Conservation (phyloP, 768 basidiomycete species). For the Arthromyces matolae region DNA sequence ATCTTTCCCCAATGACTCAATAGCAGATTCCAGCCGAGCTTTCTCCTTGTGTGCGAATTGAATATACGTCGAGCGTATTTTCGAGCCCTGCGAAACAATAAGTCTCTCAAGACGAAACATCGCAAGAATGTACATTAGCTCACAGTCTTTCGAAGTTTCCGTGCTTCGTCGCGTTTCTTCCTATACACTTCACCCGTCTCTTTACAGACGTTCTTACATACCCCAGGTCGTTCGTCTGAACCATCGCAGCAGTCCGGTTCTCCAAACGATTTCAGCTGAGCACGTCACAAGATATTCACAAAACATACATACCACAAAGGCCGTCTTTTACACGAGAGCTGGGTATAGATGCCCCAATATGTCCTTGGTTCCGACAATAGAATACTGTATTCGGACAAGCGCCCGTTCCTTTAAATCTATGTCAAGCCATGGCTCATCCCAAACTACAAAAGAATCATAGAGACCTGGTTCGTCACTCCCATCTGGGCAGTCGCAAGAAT, state of each 20-base stretch:
- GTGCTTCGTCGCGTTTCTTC: constrained; percentile 66
- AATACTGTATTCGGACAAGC: constrained; percentile 77
- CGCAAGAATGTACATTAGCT: constrained; percentile 24
- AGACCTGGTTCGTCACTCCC: constrained; percentile 98
- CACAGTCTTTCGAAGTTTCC: constrained; percentile 78
- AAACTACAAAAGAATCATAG: constrained; percentile 14
- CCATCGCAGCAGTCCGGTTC: constrained; percentile 95
- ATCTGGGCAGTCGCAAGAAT: constrained; percentile 91
- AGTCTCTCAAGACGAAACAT: neutral
- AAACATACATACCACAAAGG: constrained; percentile 74
- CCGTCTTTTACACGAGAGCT: constrained; percentile 89
- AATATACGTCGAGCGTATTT: constrained; percentile 88
- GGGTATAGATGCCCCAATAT: constrained; percentile 75
- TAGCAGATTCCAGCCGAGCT: constrained; percentile 66
- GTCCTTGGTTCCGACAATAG: constrained; percentile 85
- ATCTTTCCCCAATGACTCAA: constrained; percentile 52
- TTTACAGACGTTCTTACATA: constrained; percentile 75
- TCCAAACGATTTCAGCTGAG: constrained; percentile 30
- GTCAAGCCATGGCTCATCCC: constrained; percentile 7
- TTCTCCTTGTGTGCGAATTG: constrained; percentile 87
- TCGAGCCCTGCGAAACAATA: constrained; percentile 61
- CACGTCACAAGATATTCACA: neutral
- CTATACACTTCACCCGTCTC: constrained; percentile 70
- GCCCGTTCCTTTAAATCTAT: constrained; percentile 67
- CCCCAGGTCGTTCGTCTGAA: constrained; percentile 81